Evolutionary conservation across 2,329 filamentous ascomycete genomes (phyloP), one percentile per base, ranked within the genome.

Genomic region (Triangularia setosa): DNA sequence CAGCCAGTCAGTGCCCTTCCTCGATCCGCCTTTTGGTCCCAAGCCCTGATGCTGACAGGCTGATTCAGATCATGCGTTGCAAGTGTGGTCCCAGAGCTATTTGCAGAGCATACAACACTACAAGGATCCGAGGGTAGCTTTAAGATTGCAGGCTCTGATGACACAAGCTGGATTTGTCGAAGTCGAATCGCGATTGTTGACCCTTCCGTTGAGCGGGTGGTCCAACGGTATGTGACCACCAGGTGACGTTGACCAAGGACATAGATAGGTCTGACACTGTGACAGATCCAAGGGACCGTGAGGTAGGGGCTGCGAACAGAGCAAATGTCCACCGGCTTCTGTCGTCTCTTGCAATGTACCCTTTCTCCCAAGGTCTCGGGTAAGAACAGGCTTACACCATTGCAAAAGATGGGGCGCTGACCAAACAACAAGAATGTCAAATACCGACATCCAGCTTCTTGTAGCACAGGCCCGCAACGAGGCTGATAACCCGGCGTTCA

Each of bases 121-220:
- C 60, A 92, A 92, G 70, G 86, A 92, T 70, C 84, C 88, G 21
- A 81, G 89, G 62, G 84, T 85, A 30, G 85, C 88, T 11, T 78
- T 88, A 61, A 84, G 83, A 53, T 76, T 93, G 65, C 80, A 81
- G n/a, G 76, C 72, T 18, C 81, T 86, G 77, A 83, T 90, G 78
- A 78, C 77, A 54, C 79, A 79, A 55, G 85, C 87, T 7, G 90
- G 90, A 0, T 88, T 93, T 72, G 84, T 84, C 5, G 86, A 91
- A 40, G 82, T 92, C 48, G 88, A 91, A 71, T 81, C 82, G 8
- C 81, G 79, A 58, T 83, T 91, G 77, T 82, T 92, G 65, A 86
- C 82, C 59, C 75, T 92, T 59, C 90, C 88, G 16, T 84, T 91
- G 75, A 90, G 87, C 73, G 85, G 79, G 28, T 93, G 90, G 90